These are phyloP conservation scores for Asterophora lycoperdoides DNA, from an alignment of 768 basidiomycete species.

Conservation along the genomic window DNA sequence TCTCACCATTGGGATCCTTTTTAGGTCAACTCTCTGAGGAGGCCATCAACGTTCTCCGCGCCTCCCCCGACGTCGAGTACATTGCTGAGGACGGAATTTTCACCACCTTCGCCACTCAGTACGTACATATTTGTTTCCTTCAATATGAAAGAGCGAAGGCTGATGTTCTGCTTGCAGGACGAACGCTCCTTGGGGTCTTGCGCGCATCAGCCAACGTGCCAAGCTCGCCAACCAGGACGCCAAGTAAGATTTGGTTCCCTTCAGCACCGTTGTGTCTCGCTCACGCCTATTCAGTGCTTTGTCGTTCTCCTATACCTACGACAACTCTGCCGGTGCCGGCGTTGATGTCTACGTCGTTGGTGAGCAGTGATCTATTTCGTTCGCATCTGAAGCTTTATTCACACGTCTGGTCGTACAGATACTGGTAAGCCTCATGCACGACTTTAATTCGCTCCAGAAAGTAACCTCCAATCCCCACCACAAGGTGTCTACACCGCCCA, in stretches of 20 bases:
- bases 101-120: constrained; percentile 22
- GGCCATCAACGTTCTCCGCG: constrained; percentile 19
- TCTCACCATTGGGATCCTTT: not conserved
- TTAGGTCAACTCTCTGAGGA: constrained; percentile 14
- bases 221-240: constrained; percentile 14
- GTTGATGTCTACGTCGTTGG: constrained; percentile 37
- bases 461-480: not conserved
- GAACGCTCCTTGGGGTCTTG: constrained; percentile 31
- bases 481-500: constrained; percentile 10
- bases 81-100: constrained; percentile 23
- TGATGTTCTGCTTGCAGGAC: constrained; percentile 12
- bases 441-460: not conserved
- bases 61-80: constrained; percentile 19
- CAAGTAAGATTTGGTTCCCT: not conserved
- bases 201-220: constrained; percentile 20
- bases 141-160: too few species aligned
- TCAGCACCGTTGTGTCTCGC: not conserved
- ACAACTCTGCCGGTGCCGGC: constrained; percentile 13
- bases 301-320: constrained; percentile 14
- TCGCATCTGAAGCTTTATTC: not conserved
- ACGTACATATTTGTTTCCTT: not conserved
- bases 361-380: constrained; percentile 9
- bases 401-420: constrained; percentile 11
- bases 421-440: constrained; percentile 12
- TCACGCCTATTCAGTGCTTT: constrained; percentile 5